Evolutionary conservation across 2,329 filamentous ascomycete genomes (phyloP).

Genomic region (Epichloe sylvatica): DNA sequence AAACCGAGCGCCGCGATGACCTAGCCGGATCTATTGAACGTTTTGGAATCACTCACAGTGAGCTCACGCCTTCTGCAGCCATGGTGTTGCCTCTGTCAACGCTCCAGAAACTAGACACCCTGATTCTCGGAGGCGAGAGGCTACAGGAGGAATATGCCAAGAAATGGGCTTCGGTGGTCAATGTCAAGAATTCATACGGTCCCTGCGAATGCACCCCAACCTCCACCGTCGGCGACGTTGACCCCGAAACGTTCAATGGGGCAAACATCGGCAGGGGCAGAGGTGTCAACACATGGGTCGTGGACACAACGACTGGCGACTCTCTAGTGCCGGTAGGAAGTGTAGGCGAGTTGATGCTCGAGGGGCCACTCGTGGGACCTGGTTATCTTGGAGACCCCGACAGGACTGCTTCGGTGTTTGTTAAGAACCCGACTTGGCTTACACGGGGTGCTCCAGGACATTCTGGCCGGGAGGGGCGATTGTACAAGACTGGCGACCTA

Average conservation of each 20-base stretch:
- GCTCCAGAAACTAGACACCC: background rate
- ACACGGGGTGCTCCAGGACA: conserved; percentile 8
- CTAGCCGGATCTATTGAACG: background rate
- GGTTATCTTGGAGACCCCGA: conserved; percentile 8
- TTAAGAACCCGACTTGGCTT: conserved; percentile 21
- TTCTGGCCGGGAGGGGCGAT: conserved; percentile 4
- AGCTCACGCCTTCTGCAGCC: conserved; percentile 2
- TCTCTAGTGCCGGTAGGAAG: conserved; percentile 5
- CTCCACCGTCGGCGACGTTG: conserved; percentile 7
- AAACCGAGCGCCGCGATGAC: conserved; percentile 4
- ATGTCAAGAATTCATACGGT: conserved; percentile 2
- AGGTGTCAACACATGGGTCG: conserved; percentile 7
- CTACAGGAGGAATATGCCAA: background rate
- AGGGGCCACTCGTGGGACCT: conserved; percentile 8
- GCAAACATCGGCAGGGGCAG: conserved; percentile 8
- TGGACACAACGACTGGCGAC: conserved; percentile 2
- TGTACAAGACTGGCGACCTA: conserved; percentile 24
- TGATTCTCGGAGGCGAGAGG: conserved; percentile 3
- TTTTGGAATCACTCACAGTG: background rate
- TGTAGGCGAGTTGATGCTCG: conserved; percentile 7
- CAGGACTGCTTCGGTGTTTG: conserved; percentile 6
- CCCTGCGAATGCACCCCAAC: conserved; percentile 3
- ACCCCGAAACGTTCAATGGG: conserved; percentile 11
- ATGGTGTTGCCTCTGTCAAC: background rate
- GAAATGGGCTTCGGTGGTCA: conserved; percentile 1